Conservation (phyloP, 2,329 filamentous ascomycete species). For the Aspergillus fumigatiaffinis region DNA sequence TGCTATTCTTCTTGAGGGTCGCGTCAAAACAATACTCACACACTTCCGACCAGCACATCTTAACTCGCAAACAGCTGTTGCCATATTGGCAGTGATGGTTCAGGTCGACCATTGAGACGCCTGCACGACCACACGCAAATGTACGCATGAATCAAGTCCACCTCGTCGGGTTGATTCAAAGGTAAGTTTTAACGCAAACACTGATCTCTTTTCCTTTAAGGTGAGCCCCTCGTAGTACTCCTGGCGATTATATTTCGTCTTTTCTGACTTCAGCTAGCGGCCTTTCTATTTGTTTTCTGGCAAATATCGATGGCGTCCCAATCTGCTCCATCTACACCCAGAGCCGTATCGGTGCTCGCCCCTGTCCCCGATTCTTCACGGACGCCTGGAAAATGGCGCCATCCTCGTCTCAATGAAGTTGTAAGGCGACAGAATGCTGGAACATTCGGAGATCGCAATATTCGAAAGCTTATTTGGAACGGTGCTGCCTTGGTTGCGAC, state of each 20-base stretch:
- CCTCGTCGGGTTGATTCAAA: background rate
- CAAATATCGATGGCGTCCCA: conserved; percentile 30
- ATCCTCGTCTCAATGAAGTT: conserved; percentile 86
- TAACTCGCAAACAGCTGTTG: background rate
- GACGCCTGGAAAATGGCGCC: conserved; percentile 76
- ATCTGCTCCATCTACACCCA: conserved; percentile 42
- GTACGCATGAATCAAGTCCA: conserved; percentile 1
- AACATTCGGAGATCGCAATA: conserved; percentile 73
- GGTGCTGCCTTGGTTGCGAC: conserved; percentile 50
- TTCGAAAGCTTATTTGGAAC: conserved; percentile 68
- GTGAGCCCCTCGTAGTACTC: conserved; percentile 6
- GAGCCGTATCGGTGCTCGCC: conserved; percentile 23
- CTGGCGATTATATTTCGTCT: background rate
- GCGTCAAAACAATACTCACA: conserved; percentile 18
- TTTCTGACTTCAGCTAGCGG: conserved; percentile 1
- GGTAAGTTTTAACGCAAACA: conserved; percentile 7
- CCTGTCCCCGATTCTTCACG: conserved; percentile 30
- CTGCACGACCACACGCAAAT: conserved; percentile 3
- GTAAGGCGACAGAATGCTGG: conserved; percentile 72
- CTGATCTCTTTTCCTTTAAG: background rate
- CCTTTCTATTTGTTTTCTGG: conserved; percentile 2
- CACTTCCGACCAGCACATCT: background rate
- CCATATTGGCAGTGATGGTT: conserved; percentile 5
- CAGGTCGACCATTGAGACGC: background rate
- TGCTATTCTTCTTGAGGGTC: conserved; percentile 5